Evolutionary conservation across 805 yeast species (phyloP).

Genomic region (Wickerhamomyces strasburgensis): DNA sequence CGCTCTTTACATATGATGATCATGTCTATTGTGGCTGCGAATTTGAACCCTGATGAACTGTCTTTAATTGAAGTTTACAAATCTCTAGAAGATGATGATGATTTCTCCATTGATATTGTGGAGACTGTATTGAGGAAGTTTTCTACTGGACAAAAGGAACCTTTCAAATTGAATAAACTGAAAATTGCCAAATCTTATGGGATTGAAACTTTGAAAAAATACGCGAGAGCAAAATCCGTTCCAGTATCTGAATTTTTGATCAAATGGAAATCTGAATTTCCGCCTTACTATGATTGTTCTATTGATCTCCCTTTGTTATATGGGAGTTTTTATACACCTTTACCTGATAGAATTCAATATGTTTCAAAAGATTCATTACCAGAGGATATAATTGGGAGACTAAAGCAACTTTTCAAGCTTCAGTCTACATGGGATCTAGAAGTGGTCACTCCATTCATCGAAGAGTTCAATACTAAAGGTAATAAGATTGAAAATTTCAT

Average conservation of each 20-base stretch:
- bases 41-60: constrained; percentile 26
- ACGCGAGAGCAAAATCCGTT: constrained; percentile 28
- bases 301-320: constrained; percentile 48
- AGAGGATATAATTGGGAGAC: constrained; percentile 41
- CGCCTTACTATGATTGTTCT: constrained; percentile 57
- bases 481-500: constrained; percentile 53
- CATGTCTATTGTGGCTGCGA: constrained; percentile 35
- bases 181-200: constrained; percentile 63
- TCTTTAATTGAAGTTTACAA: constrained; percentile 27
- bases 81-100: constrained; percentile 27
- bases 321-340: constrained; percentile 52
- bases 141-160: constrained; percentile 22
- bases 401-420: constrained; percentile 45
- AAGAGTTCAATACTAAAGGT: constrained; percentile 49
- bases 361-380: constrained; percentile 48
- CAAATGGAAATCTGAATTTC: constrained; percentile 58
- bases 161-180: constrained; percentile 36
- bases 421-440: constrained; percentile 58
- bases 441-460: constrained; percentile 60
- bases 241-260: constrained; percentile 52
- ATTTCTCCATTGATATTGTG: constrained; percentile 39
- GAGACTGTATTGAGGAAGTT: constrained; percentile 48
- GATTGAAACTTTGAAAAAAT: constrained; percentile 38
- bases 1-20: constrained; percentile 32
- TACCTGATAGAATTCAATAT: constrained; percentile 42